Base-by-base conservation (phyloP, 768 basidiomycete species). In the Dictyophora rubrovolvata region DNA sequence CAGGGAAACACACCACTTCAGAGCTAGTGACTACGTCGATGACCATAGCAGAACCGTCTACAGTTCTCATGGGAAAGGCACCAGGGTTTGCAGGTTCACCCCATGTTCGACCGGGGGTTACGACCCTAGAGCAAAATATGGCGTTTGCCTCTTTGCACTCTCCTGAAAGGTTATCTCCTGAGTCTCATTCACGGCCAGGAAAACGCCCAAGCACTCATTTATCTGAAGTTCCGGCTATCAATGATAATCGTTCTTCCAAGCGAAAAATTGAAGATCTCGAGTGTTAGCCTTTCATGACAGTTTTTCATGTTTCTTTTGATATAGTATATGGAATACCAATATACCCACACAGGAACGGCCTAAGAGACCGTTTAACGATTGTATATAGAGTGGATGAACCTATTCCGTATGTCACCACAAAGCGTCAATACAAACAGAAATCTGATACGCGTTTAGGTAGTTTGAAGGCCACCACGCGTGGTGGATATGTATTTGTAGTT, bases 51-150 rank as follows among this genome's bases (percentile, higher is more conserved):
- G 70, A 70, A 22, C 65, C 70, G 5, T 74, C 75, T 20, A 73
- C 71, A 14, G 72, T 72, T 22, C 69, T 74, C 53, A 69, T 72
- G 59, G 71, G 73, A 22, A 66, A 74, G 8, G 65, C 75, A 1
- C 71, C 72, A 1, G 67, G 71, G 54, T 53, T 42, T 23, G 60
- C 55, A 55, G 21, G 52, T 51, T 69, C 74, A 4, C 77, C 76
- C 10, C 75, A 76, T 55, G 70, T 71, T 55, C 70, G 75, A 33
- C 81, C 77, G 59, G 79, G 80, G 28, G 84, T 88, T 3, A 89
- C 88, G 11, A 42, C 55, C 28, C 73, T 89, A 49, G 88, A 89
- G 68, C 88, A 91, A 71, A 88, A 86, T 64, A 86, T 89, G 85
- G 88, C 87, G 5, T 91, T 88, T 63, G 87, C 85, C 50, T 83